Evolutionary conservation across 2,329 filamentous ascomycete species (phyloP), one percentile per base, ranked within the genome.

Genomic region (Fusarium kyushuense): DNA sequence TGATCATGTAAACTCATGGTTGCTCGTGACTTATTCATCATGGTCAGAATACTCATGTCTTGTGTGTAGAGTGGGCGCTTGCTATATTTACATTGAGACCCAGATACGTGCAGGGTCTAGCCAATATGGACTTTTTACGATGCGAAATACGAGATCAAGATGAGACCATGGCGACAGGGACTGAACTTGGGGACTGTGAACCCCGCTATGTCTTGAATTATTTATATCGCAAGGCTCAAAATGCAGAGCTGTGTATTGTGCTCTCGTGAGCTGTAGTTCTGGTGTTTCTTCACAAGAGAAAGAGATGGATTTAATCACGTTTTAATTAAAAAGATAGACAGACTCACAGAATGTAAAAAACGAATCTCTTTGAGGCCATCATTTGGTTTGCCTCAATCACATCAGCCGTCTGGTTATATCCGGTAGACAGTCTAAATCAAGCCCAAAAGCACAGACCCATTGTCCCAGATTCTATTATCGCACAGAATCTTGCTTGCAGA

Each of bases 61-160:
- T 49, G 55, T 51, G 40, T 43, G 38, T 45, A 6, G 27, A 65
- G 48, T 60, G 65, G 65, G 30, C 54, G 46, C 47, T 41, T 62
- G 43, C 65, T 68, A 68, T 69, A 66, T 48, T 68, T 68, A 68
- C 57, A 54, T 42, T 25, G 12, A 53, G 63, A 42, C 62, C 59
- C 47, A 55, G 48, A 21, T 30, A 25, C 27, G 29, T 53, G 52
- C 65, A 66, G 55, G 65, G 65, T 54, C 52, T 36, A 62, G 35
- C 17, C 21, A 56, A 42, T n/a, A 12, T 45, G 36, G 55, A 45
- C 32, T 38, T 47, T 35, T 41, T n/a, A 35, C 36, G 46, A 57
- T 69, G 56, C 60, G 42, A 63, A 66, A 69, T 69, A 68, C 65
- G 65, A 68, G 65, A 53, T 12, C 23, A 45, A 29, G 14, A 46